A percentile compares a stretch with the other conserved stretches of the same genome.
These are phyloP conservation scores for Cryphonectria japonica DNA, from an alignment of 2,329 filamentous ascomycete genomes.

Conservation along the genomic window DNA sequence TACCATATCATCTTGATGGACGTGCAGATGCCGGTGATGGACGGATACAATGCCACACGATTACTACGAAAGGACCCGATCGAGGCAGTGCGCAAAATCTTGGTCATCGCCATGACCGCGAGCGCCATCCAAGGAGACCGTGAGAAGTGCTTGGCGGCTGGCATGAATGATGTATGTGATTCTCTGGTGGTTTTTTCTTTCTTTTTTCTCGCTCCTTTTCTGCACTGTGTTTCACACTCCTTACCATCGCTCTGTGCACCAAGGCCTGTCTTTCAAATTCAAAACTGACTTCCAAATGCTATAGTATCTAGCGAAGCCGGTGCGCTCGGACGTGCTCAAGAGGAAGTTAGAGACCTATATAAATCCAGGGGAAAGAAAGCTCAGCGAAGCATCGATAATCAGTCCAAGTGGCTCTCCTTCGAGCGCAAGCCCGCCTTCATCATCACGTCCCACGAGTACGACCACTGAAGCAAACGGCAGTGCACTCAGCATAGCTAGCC, in stretches of 20 bases:
- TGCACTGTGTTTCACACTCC: background rate
- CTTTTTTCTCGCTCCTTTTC: background rate
- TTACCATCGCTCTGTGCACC: background rate
- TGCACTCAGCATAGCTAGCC: slow-evolving; percentile 13
- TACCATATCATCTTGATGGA: slow-evolving; percentile 96
- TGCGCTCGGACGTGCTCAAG: slow-evolving; percentile 85
- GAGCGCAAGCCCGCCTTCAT: slow-evolving; percentile 30
- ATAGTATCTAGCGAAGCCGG: slow-evolving; percentile 93
- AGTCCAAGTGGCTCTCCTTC: slow-evolving; percentile 24
- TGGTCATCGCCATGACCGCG: slow-evolving; percentile 98
- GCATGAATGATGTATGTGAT: slow-evolving; percentile 60
- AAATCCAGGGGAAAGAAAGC: slow-evolving; percentile 38
- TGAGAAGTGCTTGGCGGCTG: slow-evolving; percentile 92
- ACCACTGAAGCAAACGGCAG: slow-evolving; percentile 30
- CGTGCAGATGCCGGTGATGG: slow-evolving; percentile 92
- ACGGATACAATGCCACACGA: slow-evolving; percentile 90
- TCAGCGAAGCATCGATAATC: slow-evolving; percentile 25
- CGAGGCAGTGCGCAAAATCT: slow-evolving; percentile 75
- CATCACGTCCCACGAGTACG: background rate
- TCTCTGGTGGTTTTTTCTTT: no score
- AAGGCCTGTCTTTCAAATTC: background rate
- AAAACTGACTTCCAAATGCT: slow-evolving; percentile 50
- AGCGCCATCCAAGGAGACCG: slow-evolving; percentile 92
- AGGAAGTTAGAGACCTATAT: slow-evolving; percentile 72
- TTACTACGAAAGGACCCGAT: slow-evolving; percentile 77